phyloP scores from a whole-genome alignment of 257 asterid genomes.

The Leptodermis oblonga region DNA sequence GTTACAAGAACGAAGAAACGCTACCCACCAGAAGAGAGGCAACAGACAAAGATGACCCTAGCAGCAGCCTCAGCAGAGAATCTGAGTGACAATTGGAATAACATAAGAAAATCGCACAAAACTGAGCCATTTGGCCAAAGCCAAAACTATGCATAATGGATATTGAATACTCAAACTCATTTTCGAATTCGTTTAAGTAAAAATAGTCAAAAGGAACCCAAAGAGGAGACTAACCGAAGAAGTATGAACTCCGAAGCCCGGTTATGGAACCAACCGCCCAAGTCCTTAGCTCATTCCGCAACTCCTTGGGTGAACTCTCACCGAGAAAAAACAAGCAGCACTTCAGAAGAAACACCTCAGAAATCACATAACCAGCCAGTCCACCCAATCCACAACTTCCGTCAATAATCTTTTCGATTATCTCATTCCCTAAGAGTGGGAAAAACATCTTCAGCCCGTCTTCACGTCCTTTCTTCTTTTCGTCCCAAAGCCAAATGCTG shows the following conservation, averaged over 20 bases:
- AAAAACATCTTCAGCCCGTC: constrained; percentile 40
- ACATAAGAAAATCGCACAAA: not conserved
- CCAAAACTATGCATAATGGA: not conserved
- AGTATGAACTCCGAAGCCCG: constrained; percentile 37
- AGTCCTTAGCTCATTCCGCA: constrained; percentile 38
- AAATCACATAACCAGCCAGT: constrained; percentile 52
- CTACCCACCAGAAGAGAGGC: constrained; percentile 52
- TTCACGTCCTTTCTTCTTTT: constrained; percentile 14
- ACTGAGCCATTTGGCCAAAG: not conserved
- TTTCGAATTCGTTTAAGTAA: too few species aligned
- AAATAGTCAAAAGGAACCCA: not conserved
- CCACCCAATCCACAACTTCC: constrained; percentile 41
- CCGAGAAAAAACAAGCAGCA: constrained; percentile 46
- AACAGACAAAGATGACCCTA: constrained; percentile 49
- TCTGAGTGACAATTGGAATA: constrained; percentile 27
- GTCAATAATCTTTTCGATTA: constrained; percentile 24
- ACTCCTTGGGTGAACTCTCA: constrained; percentile 39
- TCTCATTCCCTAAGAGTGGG: constrained; percentile 44
- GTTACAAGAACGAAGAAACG: not conserved
- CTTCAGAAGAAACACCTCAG: constrained; percentile 56
- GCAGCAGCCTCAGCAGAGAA: constrained; percentile 48
- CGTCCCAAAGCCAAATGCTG: constrained; percentile 45
- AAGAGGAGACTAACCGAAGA: constrained; percentile 46
- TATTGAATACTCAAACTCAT: too few species aligned
- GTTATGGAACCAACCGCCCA: constrained; percentile 62